phyloP scores from a whole-genome alignment of 2,329 filamentous ascomycete species.

The Aspergillus caelatus region DNA sequence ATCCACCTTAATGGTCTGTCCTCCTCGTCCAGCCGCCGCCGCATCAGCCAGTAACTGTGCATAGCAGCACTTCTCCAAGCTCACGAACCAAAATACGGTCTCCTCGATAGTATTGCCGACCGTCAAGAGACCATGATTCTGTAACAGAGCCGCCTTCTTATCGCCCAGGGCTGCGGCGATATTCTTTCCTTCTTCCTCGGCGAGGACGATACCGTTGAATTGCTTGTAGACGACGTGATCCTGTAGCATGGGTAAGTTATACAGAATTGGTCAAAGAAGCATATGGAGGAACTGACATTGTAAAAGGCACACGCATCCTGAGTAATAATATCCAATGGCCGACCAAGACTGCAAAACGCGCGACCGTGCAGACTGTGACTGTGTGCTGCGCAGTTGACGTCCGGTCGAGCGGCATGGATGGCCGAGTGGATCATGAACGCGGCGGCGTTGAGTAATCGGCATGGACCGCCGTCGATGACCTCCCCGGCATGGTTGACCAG shows the following conservation, averaged over 20 bases:
- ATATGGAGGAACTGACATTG: slow-evolving; percentile 30
- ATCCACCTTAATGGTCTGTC: slow-evolving; percentile 66
- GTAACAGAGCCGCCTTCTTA: slow-evolving; percentile 56
- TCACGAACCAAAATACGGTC: slow-evolving; percentile 55
- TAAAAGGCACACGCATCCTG: slow-evolving; percentile 51
- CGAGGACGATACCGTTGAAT: slow-evolving; percentile 58
- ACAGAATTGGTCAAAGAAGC: not conserved
- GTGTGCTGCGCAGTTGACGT: slow-evolving; percentile 59
- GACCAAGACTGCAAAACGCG: slow-evolving; percentile 46
- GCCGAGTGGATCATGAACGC: slow-evolving; percentile 57
- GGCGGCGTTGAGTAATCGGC: slow-evolving; percentile 50
- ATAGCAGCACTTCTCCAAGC: slow-evolving; percentile 57
- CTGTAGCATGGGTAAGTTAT: slow-evolving; percentile 19
- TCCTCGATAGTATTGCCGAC: slow-evolving; percentile 55
- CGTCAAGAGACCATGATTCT: slow-evolving; percentile 58
- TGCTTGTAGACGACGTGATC: slow-evolving; percentile 56
- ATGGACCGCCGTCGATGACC: slow-evolving; percentile 63
- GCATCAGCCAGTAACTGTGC: slow-evolving; percentile 58
- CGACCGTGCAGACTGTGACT: slow-evolving; percentile 58
- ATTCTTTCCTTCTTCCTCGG: slow-evolving; percentile 55
- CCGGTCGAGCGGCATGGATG: slow-evolving; percentile 59
- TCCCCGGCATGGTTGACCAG: slow-evolving; percentile 64
- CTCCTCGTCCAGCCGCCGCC: slow-evolving; percentile 59
- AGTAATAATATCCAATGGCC: slow-evolving; percentile 48
- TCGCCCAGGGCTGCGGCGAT: slow-evolving; percentile 53